A percentile compares a stretch with the other conserved stretches of the same genome.
These are phyloP conservation scores for Apiosordaria backusii DNA, from an alignment of 495 filamentous ascomycete species.

Conservation along the genomic window DNA sequence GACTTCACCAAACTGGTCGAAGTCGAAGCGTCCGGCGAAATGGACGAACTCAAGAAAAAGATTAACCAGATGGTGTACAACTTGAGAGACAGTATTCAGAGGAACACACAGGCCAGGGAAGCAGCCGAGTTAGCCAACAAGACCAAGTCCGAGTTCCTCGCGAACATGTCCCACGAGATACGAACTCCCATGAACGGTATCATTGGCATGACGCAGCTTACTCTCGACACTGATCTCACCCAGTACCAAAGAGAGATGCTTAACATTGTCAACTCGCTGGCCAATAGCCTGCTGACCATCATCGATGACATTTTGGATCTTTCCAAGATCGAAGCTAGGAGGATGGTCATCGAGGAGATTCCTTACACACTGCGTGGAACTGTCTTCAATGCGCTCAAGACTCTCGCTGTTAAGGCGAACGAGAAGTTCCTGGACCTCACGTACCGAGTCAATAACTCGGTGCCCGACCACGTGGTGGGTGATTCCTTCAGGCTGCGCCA, in stretches of 20 bases:
- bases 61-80: conserved; percentile 99
- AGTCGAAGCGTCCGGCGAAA: conserved; percentile 97
- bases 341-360: conserved; percentile 99
- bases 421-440: conserved; percentile 93
- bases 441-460: conserved; percentile 88
- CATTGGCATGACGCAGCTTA: conserved; percentile 95
- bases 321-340: conserved; percentile 97
- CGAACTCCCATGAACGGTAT: conserved; percentile 88
- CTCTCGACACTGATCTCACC: conserved; percentile 90
- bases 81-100: conserved; percentile 91
- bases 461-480: conserved; percentile 94
- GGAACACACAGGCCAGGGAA: conserved; percentile 94
- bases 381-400: conserved; percentile 97
- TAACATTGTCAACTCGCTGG: conserved; percentile 96
- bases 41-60: conserved; percentile 98
- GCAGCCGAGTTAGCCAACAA: conserved; percentile 96
- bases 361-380: conserved; percentile 93
- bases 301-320: conserved; percentile 99
- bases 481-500: conserved; percentile 96
- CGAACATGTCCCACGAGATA: conserved; percentile 99
- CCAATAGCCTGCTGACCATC: conserved; percentile 95
- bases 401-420: conserved; percentile 93
- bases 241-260: conserved; percentile 97
- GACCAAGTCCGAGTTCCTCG: conserved; percentile 97
- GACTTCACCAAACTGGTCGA: conserved; percentile 97